These are phyloP conservation scores for Aspergillus coremiiformis DNA, from an alignment of 495 filamentous ascomycete species.

Conservation along the genomic window DNA sequence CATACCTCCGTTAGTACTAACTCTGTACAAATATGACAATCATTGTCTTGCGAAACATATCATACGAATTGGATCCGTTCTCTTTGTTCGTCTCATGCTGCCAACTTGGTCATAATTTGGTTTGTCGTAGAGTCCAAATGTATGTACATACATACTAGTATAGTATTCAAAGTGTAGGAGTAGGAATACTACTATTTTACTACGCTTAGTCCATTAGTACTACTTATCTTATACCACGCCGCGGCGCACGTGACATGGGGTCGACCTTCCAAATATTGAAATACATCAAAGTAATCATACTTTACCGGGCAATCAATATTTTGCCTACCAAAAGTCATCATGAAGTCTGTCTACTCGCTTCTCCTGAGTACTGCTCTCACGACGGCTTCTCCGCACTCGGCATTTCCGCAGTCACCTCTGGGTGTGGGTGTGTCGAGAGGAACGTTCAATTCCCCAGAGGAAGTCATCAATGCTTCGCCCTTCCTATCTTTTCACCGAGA, in stretches of 20 bases:
- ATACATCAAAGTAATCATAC: neutral
- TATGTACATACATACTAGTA: too few relatives aligned
- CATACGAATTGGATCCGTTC: too few relatives aligned
- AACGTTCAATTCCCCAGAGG: slow-evolving; percentile 9
- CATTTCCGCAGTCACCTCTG: slow-evolving; percentile 9
- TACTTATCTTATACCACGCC: too few relatives aligned
- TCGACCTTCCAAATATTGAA: too few relatives aligned
- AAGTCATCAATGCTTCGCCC: slow-evolving; percentile 31
- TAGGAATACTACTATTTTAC: too few relatives aligned
- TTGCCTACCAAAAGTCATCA: neutral
- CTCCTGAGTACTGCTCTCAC: slow-evolving; percentile 20
- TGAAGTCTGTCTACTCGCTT: slow-evolving; percentile 13
- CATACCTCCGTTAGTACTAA: neutral
- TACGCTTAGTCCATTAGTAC: too few relatives aligned
- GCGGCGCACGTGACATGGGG: too few relatives aligned
- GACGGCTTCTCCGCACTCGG: slow-evolving; percentile 31
- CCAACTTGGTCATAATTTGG: too few relatives aligned
- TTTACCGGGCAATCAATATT: neutral
- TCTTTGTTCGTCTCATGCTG: too few relatives aligned
- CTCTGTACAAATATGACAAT: neutral
- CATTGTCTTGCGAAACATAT: neutral
- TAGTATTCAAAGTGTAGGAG: too few relatives aligned
- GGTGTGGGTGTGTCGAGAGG: neutral
- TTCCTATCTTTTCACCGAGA: slow-evolving; percentile 73
- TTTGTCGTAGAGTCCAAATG: too few relatives aligned